Conservation (phyloP, 2,329 filamentous ascomycete species). For the Talaromyces islandicus region DNA sequence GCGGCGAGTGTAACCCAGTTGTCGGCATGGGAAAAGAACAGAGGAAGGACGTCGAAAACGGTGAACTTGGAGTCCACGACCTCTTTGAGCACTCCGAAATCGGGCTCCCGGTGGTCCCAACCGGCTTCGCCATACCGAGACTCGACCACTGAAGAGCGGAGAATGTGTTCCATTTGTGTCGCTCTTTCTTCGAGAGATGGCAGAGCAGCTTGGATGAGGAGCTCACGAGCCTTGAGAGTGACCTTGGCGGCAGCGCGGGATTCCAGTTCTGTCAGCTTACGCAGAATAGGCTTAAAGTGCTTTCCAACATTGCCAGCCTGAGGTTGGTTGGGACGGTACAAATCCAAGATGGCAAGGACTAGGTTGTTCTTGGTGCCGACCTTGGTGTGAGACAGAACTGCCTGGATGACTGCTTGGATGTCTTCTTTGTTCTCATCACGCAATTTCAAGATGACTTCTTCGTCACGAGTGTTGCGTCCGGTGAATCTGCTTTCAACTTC, state of each 20-base stretch:
- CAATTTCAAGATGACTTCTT: conserved; percentile 87
- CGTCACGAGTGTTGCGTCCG: conserved; percentile 75
- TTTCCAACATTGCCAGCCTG: conserved; percentile 82
- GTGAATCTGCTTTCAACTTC: conserved; percentile 84
- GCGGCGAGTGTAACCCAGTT: conserved; percentile 91
- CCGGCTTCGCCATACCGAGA: conserved; percentile 96
- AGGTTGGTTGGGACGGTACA: conserved; percentile 92
- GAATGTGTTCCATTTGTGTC: conserved; percentile 96
- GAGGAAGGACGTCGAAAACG: conserved; percentile 89
- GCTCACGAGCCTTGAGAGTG: conserved; percentile 90
- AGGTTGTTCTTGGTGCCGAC: conserved; percentile 92
- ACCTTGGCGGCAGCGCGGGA: conserved; percentile 86
- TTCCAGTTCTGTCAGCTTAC: conserved; percentile 85
- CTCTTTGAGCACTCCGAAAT: conserved; percentile 87
- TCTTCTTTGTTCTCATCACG: conserved; percentile 97
- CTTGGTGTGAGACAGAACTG: conserved; percentile 86
- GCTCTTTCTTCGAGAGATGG: conserved; percentile 93
- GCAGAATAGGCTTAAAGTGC: conserved; percentile 74
- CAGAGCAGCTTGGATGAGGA: conserved; percentile 93
- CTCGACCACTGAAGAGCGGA: conserved; percentile 90
- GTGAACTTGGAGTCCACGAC: conserved; percentile 98
- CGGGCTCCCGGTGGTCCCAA: conserved; percentile 92
- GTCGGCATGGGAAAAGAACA: conserved; percentile 92
- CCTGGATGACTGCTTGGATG: conserved; percentile 75
- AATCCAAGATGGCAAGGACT: conserved; percentile 81